phyloP scores from a whole-genome alignment of 2,329 filamentous ascomycete species.

The Plenodomus tracheiphilus region DNA sequence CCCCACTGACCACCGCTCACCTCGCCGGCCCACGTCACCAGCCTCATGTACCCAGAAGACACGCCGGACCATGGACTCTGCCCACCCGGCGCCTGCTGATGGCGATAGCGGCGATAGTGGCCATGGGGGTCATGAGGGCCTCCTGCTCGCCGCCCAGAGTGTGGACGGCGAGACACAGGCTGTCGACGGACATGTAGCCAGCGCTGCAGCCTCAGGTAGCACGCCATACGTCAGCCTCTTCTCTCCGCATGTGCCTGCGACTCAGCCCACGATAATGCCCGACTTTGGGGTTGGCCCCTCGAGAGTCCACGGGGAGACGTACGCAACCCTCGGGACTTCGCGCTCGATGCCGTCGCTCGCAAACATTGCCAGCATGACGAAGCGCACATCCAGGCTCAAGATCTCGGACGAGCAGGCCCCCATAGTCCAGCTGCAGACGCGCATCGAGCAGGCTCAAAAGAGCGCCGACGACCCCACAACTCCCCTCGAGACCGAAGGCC shows the following conservation, averaged over 20 bases:
- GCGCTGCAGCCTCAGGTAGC: conserved; percentile 9
- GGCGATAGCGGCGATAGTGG: conserved; percentile 14
- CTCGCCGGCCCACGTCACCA: neutral
- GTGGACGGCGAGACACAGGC: conserved; percentile 18
- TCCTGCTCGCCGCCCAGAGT: conserved; percentile 13
- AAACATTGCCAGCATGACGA: conserved; percentile 25
- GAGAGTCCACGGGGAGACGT: conserved; percentile 13
- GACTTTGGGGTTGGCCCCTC: conserved; percentile 8
- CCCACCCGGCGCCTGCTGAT: conserved; percentile 16
- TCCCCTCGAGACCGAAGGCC: conserved; percentile 38
- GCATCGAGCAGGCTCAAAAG: conserved; percentile 51
- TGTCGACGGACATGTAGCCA: conserved; percentile 11
- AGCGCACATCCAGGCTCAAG: conserved; percentile 33
- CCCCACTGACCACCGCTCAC: neutral
- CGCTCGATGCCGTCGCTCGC: conserved; percentile 36
- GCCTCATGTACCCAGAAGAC: conserved; percentile 10
- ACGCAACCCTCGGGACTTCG: conserved; percentile 26
- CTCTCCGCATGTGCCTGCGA: conserved; percentile 25
- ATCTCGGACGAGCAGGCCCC: conserved; percentile 31
- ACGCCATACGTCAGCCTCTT: conserved; percentile 33
- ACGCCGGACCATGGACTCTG: conserved; percentile 17
- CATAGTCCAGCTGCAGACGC: conserved; percentile 35
- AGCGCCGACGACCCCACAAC: conserved; percentile 54
- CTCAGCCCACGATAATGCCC: conserved; percentile 17
- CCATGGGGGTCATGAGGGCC: conserved; percentile 1